Evolutionary conservation across 208 protist species (phyloP).

Genomic region (Acanthamoeba royreba): DNA sequence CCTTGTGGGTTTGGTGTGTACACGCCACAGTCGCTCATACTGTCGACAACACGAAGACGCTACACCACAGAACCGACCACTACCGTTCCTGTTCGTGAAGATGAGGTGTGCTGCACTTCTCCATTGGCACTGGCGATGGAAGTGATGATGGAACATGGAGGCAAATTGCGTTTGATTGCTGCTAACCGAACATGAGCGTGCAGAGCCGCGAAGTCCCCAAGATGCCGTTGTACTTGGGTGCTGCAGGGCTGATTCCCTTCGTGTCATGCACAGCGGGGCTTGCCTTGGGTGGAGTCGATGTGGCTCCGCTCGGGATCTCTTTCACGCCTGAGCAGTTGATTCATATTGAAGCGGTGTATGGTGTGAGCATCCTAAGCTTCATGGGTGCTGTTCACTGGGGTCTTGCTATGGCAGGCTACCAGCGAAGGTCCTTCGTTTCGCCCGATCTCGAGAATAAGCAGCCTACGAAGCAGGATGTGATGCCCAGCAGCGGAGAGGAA

Average conservation of each 20-base stretch:
- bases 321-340: not conserved
- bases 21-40: no score
- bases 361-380: not conserved
- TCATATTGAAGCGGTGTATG: not conserved
- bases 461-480: no score
- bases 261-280: not conserved
- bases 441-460: not conserved
- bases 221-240: not conserved
- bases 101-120: no score
- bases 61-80: no score
- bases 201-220: not conserved
- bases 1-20: no score
- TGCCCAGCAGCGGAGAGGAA: not conserved
- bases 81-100: no score
- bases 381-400: conserved; percentile 36
- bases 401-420: not conserved
- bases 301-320: not conserved
- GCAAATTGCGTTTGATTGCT: no score
- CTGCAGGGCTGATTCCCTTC: conserved; percentile 12
- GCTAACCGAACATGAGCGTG: no score
- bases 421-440: not conserved
- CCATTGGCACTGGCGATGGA: no score
- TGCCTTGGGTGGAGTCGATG: not conserved
- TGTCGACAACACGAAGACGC: no score
- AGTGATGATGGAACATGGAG: no score